Percentiles rank a stretch among this genome's conserved stretches.
Conservation (phyloP, 176 grass and related monocot genomes). For the Tuctoria greenei region DNA sequence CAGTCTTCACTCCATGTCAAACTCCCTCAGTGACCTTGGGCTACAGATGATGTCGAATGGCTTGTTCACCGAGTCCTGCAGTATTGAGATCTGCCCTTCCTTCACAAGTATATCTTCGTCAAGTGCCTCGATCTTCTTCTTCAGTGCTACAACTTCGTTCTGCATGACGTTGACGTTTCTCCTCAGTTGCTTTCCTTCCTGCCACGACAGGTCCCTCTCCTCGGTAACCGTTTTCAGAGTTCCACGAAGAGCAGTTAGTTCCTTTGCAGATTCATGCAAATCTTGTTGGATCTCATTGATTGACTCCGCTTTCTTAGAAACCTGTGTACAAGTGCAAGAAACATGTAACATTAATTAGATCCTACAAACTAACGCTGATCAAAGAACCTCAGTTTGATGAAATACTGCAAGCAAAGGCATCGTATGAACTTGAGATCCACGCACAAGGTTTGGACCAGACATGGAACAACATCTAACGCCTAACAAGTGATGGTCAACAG, state of each 20-base stretch:
- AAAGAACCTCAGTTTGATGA: not conserved
- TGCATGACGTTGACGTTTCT: slow-evolving; percentile 47
- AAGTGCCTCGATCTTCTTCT: slow-evolving; percentile 68
- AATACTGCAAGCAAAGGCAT: not conserved
- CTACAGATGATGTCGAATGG: slow-evolving; percentile 59
- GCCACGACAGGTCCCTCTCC: slow-evolving; percentile 69
- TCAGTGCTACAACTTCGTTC: slow-evolving; percentile 42
- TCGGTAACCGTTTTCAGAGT: slow-evolving; percentile 65
- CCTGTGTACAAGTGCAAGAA: slow-evolving; percentile 43
- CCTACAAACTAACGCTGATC: not conserved
- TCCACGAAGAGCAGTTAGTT: slow-evolving; percentile 55
- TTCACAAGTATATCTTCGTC: slow-evolving; percentile 79
- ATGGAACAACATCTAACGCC: not conserved
- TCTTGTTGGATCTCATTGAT: slow-evolving; percentile 69
- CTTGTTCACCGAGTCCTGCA: slow-evolving; percentile 70
- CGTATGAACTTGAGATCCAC: not conserved
- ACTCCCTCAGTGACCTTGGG: slow-evolving; percentile 46
- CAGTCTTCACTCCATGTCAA: slow-evolving; percentile 45
- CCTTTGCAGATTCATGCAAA: slow-evolving; percentile 64
- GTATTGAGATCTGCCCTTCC: slow-evolving; percentile 80
- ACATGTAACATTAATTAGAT: slow-evolving; percentile 13
- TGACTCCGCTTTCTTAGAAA: slow-evolving; percentile 56
- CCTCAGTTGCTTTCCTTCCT: slow-evolving; percentile 56
- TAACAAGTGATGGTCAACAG: not conserved
- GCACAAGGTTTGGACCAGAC: not conserved